Evolutionary conservation across 2,329 filamentous ascomycete genomes (phyloP), one percentile per base, ranked within the genome.

Genomic region (Cercospora sojina): DNA sequence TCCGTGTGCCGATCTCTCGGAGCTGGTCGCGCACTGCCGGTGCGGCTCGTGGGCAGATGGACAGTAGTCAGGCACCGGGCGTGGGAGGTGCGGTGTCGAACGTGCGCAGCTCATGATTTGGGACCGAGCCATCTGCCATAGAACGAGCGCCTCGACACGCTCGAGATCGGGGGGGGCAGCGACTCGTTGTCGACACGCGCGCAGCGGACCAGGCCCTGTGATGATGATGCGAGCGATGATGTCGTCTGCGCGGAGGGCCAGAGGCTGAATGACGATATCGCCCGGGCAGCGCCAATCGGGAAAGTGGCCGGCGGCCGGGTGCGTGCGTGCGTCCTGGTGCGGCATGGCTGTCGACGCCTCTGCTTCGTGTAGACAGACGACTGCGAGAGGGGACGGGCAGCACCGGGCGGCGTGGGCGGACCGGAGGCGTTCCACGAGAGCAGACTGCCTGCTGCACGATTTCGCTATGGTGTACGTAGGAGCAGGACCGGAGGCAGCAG

Each of bases 31-130:
- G 31, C 53, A 57, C 27, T 57, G 53, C 53, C 53, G 53, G 53
- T 57, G 53, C 53, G 53, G 53, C 53, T 57, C 51, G 25, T 56
- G 25, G 51, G 51, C 51, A 56, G 51, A 56, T 25, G 25, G 51
- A 56, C 25, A 56, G 51, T 56, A 56, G 51, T 56, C 51, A 56
- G 51, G 51, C 51, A 56, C 51, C 4, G 51, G 23, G 29, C 20
- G 7, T 23, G 51, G 51, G 25, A 29, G 25, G 25, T 29, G 51
- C 23, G 20, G 47, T 20, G 47, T 16, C 10, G 25, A 27, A 27
- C 47, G 47, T 51, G 27, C 31, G 31, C 29, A 38, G 20, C 56
- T 29, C 29, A 23, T 29, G n/a, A 23, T 32, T 16, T n/a, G 41
- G 32, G 16, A 47, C 31, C 12, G n/a, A 23, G 57, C 35, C 23